Conservation (phyloP, 1,284 basidiomycete genomes). For the Ganoderma meredithae region DNA sequence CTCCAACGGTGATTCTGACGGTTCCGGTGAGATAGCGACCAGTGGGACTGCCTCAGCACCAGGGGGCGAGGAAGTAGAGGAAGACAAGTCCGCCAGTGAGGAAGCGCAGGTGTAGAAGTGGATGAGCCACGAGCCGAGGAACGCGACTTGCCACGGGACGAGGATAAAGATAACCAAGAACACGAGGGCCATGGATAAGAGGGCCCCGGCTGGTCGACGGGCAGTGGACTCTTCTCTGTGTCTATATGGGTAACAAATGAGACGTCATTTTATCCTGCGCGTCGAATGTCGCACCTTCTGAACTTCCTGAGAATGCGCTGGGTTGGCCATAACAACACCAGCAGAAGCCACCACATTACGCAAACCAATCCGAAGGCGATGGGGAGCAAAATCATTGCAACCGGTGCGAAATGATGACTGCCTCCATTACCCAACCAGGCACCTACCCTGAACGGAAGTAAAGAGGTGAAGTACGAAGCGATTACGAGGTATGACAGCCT, state of each 20-base stretch:
- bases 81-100: conserved; percentile 27
- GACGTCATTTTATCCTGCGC: background rate
- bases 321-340: conserved; percentile 30
- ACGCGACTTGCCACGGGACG: conserved; percentile 92
- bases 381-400: conserved; percentile 65
- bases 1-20: background rate
- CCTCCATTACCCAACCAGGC: conserved; percentile 68
- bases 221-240: conserved; percentile 46
- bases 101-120: conserved; percentile 72
- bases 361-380: conserved; percentile 67
- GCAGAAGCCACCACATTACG: conserved; percentile 57
- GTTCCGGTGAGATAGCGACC: conserved; percentile 22
- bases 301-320: conserved; percentile 34
- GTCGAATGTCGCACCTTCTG: conserved; percentile 47
- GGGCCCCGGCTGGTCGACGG: conserved; percentile 48
- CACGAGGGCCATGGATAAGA: conserved; percentile 70
- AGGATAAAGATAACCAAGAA: conserved; percentile 72
- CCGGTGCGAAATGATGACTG: conserved; percentile 52
- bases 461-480: conserved; percentile 52
- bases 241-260: conserved; percentile 31
- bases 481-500: conserved; percentile 53
- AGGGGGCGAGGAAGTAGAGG: conserved; percentile 3
- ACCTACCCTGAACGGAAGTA: conserved; percentile 62
- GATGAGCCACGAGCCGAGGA: conserved; percentile 81
- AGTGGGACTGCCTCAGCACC: conserved; percentile 24